Percentiles rank a stretch among this genome's conserved stretches.
These are phyloP conservation scores for Beauveria scarabaeidicola DNA, from an alignment of 2,329 filamentous ascomycete genomes.

Conservation along the genomic window DNA sequence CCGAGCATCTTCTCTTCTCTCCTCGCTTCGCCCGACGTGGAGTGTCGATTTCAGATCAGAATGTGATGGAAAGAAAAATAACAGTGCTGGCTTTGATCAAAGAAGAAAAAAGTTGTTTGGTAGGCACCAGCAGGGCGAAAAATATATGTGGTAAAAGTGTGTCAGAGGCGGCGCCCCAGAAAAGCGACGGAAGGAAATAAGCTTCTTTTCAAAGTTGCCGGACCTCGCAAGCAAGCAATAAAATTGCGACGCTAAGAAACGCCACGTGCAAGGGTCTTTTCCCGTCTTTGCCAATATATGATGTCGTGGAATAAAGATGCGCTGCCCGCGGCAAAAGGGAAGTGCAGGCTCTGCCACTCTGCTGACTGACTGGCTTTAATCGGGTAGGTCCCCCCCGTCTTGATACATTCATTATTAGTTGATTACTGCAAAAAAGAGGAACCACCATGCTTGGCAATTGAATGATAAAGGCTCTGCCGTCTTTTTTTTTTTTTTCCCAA, in stretches of 20 bases:
- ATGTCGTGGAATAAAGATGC: not conserved
- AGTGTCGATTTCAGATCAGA: too few relatives aligned
- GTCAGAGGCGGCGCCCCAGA: not conserved
- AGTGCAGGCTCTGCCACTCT: too few relatives aligned
- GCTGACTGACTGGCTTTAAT: too few relatives aligned
- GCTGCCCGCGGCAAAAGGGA: not conserved
- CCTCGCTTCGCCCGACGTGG: not conserved
- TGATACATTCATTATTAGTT: not conserved
- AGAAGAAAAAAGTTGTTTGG: not conserved
- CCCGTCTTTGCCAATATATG: not conserved
- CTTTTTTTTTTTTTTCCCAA: not conserved
- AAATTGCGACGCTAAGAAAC: not conserved
- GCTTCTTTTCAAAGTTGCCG: conserved; percentile 8
- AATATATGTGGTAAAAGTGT: not conserved
- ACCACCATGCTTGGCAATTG: not conserved
- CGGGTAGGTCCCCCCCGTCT: not conserved
- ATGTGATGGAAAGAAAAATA: not conserved
- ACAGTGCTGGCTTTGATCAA: too few relatives aligned
- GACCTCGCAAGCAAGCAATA: not conserved
- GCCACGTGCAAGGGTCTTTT: not conserved
- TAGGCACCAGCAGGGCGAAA: not conserved
- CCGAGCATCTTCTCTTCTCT: not conserved
- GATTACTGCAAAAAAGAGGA: not conserved
- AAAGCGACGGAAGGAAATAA: conserved; percentile 1
- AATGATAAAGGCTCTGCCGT: not conserved